phyloP scores from a whole-genome alignment of 1,284 basidiomycete genomes.

The Jaminaea rosea region DNA sequence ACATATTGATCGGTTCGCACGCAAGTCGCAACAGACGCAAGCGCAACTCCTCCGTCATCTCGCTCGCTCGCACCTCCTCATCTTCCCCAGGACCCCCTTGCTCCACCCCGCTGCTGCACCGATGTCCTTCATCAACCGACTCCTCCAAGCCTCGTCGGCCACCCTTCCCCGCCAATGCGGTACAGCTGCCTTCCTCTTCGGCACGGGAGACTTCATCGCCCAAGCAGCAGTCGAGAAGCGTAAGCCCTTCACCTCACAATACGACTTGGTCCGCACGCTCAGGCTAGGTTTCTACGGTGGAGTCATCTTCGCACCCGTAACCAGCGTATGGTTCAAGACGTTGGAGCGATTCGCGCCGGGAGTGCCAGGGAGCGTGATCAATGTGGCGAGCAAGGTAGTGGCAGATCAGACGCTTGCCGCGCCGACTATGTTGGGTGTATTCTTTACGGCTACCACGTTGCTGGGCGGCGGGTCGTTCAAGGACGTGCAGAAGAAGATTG shows the following conservation, averaged over 20 bases:
- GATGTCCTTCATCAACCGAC: conserved; percentile 10
- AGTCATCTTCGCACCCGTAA: conserved; percentile 31
- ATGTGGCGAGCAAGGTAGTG: conserved; percentile 19
- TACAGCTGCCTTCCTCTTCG: conserved; percentile 28
- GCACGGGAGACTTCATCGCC: conserved; percentile 33
- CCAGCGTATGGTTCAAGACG: conserved; percentile 25
- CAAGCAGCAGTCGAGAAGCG: conserved; percentile 32
- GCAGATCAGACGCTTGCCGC: conserved; percentile 30
- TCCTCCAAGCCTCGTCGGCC: conserved; percentile 27
- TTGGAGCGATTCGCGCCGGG: conserved; percentile 22
- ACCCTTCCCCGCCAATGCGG: conserved; percentile 33
- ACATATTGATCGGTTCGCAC: too few relatives aligned
- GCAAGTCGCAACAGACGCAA: too few relatives aligned
- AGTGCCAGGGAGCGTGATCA: conserved; percentile 6
- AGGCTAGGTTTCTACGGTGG: conserved; percentile 29
- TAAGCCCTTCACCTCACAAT: too few relatives aligned
- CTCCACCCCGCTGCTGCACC: too few relatives aligned
- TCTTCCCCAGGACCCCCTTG: too few relatives aligned
- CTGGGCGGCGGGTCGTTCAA: conserved; percentile 15
- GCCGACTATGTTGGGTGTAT: conserved; percentile 19
- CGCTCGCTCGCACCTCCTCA: too few relatives aligned
- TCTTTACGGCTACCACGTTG: conserved; percentile 26
- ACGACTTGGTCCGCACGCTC: conserved; percentile 23
- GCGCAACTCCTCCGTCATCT: too few relatives aligned
- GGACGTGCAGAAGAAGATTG: conserved; percentile 24